Evolutionary conservation across 1,284 basidiomycete genomes (phyloP).

Genomic region (Trichosporon ovoides): DNA sequence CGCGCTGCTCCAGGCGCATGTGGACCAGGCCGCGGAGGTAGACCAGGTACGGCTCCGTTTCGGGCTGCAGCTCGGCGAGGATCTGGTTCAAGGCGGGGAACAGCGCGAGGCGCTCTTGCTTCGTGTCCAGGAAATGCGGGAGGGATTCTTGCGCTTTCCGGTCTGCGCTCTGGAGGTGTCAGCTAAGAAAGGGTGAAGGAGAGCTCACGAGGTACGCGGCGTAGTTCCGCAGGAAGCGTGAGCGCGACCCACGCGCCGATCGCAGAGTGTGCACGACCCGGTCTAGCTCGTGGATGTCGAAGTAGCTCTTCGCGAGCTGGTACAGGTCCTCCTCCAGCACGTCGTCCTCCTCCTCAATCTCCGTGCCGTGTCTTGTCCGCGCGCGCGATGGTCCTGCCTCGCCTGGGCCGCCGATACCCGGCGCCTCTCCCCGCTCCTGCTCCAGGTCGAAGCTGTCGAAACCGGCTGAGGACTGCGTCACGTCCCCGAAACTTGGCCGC

Average conservation of each 20-base stretch:
- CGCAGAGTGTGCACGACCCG: conserved; percentile 65
- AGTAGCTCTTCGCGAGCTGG: conserved; percentile 66
- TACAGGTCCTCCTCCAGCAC: conserved; percentile 54
- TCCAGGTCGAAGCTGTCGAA: conserved; percentile 10
- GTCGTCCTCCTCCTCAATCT: conserved; percentile 62
- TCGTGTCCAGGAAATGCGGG: conserved; percentile 56
- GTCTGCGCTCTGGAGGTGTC: conserved; percentile 44
- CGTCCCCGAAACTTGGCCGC: conserved; percentile 29
- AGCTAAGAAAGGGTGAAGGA: conserved; percentile 9
- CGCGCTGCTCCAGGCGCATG: conserved; percentile 66
- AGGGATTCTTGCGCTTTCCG: conserved; percentile 49
- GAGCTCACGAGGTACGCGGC: conserved; percentile 73
- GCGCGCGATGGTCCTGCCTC: conserved; percentile 33
- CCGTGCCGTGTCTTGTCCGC: conserved; percentile 32
- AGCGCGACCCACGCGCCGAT: conserved; percentile 63
- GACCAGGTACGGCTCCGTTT: conserved; percentile 72
- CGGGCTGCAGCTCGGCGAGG: conserved; percentile 57
- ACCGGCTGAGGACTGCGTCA: conserved; percentile 30
- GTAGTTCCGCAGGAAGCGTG: conserved; percentile 73
- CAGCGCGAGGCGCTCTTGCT: conserved; percentile 60
- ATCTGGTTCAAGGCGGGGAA: conserved; percentile 63
- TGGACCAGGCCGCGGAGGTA: conserved; percentile 72
- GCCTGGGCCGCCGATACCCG: conserved; percentile 5
- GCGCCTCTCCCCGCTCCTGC: conserved; percentile 1
- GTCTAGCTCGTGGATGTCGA: conserved; percentile 73